Evolutionary conservation across 345 rosid genomes (phyloP), one percentile per base, ranked within the genome.

Genomic region (Abelmoschus esculentus): DNA sequence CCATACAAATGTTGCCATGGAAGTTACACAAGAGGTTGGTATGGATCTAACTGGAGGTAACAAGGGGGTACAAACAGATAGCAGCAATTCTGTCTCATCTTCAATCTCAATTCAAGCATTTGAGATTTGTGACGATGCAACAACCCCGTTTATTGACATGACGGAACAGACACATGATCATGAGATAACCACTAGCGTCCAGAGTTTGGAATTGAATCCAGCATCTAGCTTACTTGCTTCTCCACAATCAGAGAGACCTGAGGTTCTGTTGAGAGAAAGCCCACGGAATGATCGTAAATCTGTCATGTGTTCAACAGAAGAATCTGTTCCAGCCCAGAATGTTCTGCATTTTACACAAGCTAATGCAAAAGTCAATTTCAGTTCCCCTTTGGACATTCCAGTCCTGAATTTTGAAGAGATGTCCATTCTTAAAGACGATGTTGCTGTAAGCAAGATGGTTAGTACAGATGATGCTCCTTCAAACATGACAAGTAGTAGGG

Each of bases 41-140:
- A 78, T 80, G 70, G 75, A 65, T 76, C 70, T 76, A 28, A 66
- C 72, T 12, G 87, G 83, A 61, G 72, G 81, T 70, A 77, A 82
- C 68, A 84, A 71, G 74, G 89, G 78, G 52, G 66, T 83, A 73
- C 93, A 85, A 78, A 80, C 96, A 63, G 91, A 86, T 66, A 85
- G 90, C 80, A 84, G 86, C 80, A 89, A 87, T 71, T 88, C 90
- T 4, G 85, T 86, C 69, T 88, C 93, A 2, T 88, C 96, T 78
- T 83, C 90, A 0, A 66, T 95, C 74, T 91, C 96, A 70, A 74
- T 86, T 80, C 96, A 88, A 73, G 89, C 89, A 38, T 82, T 82
- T 77, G 96, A 95, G 78, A 83, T 84, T 69, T 85, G 86, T 76
- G 96, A 90, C 74, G 92, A 87, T 79, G 90, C 90, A 58, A 80